Evolutionary conservation across 2,329 filamentous ascomycete genomes (phyloP).

Genomic region (Colletotrichum sp.): DNA sequence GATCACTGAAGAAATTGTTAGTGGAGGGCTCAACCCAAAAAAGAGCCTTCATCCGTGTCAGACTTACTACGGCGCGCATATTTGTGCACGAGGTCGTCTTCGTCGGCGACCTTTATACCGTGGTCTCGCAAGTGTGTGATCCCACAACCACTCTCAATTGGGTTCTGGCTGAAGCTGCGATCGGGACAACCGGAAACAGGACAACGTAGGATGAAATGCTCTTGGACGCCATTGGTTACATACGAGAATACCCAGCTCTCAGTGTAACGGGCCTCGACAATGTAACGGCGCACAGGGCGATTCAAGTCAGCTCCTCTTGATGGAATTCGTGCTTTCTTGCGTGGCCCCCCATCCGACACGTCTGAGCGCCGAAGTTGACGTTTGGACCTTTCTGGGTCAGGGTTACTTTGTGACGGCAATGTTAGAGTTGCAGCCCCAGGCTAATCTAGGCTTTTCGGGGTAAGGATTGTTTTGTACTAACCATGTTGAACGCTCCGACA

Average conservation of each 20-base stretch:
- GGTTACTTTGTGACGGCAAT: neutral
- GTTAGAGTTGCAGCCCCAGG: neutral
- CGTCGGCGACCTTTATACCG: neutral
- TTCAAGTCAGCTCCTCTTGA: neutral
- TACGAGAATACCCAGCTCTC: neutral
- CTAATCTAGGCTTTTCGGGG: neutral
- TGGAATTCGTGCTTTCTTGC: neutral
- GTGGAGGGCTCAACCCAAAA: fast-evolving
- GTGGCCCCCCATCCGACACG: neutral
- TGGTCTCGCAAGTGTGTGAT: neutral
- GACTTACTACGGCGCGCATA: neutral
- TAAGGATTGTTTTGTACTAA: neutral
- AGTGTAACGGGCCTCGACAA: neutral
- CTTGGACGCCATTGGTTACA: neutral
- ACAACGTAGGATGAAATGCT: neutral
- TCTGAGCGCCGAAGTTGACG: neutral
- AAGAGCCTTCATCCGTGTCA: neutral
- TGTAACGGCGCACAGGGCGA: neutral
- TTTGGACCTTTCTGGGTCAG: neutral
- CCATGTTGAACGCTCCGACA: neutral
- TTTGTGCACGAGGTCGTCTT: neutral
- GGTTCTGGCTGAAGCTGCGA: neutral
- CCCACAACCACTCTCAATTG: neutral
- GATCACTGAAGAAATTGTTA: neutral
- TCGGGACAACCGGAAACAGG: neutral